A percentile compares a stretch with the other conserved stretches of the same genome.
Evolutionary conservation across 192 early-diverging fungal species (phyloP).

Genomic region (Rhizoclosmatium sp.): DNA sequence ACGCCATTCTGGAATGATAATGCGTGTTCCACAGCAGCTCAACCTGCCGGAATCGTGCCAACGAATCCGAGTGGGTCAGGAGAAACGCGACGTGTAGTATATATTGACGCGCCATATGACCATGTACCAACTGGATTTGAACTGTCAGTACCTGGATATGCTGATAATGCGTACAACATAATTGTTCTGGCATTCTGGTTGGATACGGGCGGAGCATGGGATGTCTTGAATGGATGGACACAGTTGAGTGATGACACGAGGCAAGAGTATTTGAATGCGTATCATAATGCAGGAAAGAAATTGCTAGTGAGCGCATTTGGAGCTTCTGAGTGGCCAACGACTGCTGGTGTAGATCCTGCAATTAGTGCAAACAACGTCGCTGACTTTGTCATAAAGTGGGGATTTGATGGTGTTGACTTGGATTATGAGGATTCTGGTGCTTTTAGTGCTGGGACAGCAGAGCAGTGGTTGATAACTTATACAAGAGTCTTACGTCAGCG

Average conservation of each 20-base stretch:
- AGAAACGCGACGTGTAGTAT: not conserved
- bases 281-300: constrained; percentile 43
- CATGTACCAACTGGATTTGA: not conserved
- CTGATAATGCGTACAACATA: constrained; percentile 50
- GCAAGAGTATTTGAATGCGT: constrained; percentile 29
- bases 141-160: not conserved
- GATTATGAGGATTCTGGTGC: not conserved
- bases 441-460: constrained; percentile 40
- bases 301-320: constrained; percentile 47
- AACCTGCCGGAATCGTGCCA: no score
- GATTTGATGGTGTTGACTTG: constrained; percentile 49
- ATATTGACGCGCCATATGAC: not conserved
- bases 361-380: constrained; percentile 39
- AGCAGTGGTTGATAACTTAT: constrained; percentile 46
- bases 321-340: constrained; percentile 41
- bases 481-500: constrained; percentile 29
- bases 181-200: constrained; percentile 46
- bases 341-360: constrained; percentile 35
- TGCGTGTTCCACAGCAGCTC: no score
- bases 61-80: not conserved
- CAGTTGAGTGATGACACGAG: constrained; percentile 34
- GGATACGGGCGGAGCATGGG: constrained; percentile 25
- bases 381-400: constrained; percentile 43
- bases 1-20: no score
- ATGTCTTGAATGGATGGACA: constrained; percentile 37